A percentile compares a stretch with the other conserved stretches of the same genome.
Conservation (phyloP, 140 eudicot genomes). For the Erigeron philadelphicus region DNA sequence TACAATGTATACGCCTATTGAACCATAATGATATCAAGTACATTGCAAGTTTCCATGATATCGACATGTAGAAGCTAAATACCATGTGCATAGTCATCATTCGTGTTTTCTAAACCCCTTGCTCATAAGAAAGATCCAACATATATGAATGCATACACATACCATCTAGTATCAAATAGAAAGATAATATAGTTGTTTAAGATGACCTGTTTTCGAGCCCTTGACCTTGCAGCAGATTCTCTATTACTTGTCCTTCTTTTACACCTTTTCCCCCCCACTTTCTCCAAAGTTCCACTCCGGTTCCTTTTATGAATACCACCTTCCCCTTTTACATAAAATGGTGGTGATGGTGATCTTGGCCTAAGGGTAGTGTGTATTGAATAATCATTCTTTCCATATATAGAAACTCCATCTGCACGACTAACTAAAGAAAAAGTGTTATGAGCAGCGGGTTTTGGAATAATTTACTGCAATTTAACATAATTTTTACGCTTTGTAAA, state of each 20-base stretch:
- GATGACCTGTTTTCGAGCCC: constrained; percentile 84
- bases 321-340: constrained; percentile 37
- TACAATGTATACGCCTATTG: constrained; percentile 73
- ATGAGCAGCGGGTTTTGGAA: constrained; percentile 52
- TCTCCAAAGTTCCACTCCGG: constrained; percentile 40
- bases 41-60: not conserved
- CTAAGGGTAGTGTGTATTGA: constrained; percentile 16
- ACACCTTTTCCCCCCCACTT: constrained; percentile 61
- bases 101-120: no score
- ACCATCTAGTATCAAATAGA: not conserved
- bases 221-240: constrained; percentile 84
- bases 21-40: not conserved
- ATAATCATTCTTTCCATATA: constrained; percentile 27
- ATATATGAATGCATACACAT: not conserved
- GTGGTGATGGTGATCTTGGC: constrained; percentile 35
- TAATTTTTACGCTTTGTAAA: constrained; percentile 23
- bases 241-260: constrained; percentile 80
- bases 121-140: not conserved
- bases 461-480: constrained; percentile 34
- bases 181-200: not conserved
- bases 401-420: constrained; percentile 26
- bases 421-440: constrained; percentile 34
- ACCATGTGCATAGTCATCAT: no score
- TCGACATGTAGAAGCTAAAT: not conserved
- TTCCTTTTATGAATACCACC: constrained; percentile 35